Base-by-base conservation (phyloP, 768 basidiomycete species). In the Chalciporus piperatus region DNA sequence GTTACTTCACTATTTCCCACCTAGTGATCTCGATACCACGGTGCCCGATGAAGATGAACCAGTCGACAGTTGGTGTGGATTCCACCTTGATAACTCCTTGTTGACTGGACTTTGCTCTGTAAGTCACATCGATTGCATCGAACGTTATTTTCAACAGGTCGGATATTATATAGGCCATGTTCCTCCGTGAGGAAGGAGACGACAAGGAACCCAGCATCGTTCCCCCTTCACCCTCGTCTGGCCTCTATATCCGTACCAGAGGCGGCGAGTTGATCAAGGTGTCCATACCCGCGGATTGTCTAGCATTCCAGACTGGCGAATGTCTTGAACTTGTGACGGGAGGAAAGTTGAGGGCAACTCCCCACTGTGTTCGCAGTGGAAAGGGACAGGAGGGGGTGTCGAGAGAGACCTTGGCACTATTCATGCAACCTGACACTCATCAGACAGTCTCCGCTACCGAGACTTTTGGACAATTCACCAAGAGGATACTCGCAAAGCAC, bases 241-340 rank as follows among this genome's bases (percentile, higher is more conserved):
- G 97, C 0, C 77, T 99, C 14, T 97, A 94, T 71, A 97, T 99
- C 59, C 84, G 84, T 41, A 92, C 89, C 19, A 82, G 95, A 30
- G 85, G 86, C 3, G 86, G 89, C 2, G 73, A 82, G 20, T 67
- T 95, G 23, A 83, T 82, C 13, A 94, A 92, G 67, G 92, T 96
- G 16, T 77, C 83, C 2, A 97, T 99, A 56, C 96, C 97, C 4
- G 62, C 72, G 16, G 82, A 90, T 63, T 91, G 87, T 62, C 72
- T 96, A 46, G 96, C 95, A 3, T 98, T 99, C 70, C 97, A 99
- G 68, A 98, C 94, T 0, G 97, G 97, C 6, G 94, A 99, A 71
- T 92, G 96, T 9, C 80, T 99, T 19, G 86, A 97, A 67, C 75
- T 98, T 20, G 86, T 95, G 20, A 98, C 96, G 2, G 82, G 77